Conservation (phyloP, 257 asterid species). For the Solanum dulcamara region DNA sequence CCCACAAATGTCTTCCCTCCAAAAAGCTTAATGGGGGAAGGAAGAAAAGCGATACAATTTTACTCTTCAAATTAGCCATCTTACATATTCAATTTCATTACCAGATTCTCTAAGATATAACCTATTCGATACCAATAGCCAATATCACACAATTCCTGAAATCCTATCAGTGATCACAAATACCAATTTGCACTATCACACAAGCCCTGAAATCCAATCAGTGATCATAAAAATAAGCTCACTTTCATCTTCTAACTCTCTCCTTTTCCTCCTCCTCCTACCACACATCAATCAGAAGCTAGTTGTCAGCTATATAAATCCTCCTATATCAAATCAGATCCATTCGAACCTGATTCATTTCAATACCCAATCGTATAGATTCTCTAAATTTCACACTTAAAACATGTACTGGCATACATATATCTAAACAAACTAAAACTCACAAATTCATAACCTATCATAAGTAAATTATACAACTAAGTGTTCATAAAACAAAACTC, state of each 20-base stretch:
- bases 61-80: neutral
- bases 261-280: neutral
- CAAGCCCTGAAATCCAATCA: neutral
- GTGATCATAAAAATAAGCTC: neutral
- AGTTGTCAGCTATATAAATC: neutral
- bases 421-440: neutral
- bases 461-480: neutral
- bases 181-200: neutral
- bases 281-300: neutral
- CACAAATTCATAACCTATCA: neutral
- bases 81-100: neutral
- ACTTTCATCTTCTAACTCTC: neutral
- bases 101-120: neutral
- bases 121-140: neutral
- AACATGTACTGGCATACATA: neutral
- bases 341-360: neutral
- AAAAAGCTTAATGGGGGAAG: neutral
- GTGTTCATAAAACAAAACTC: neutral
- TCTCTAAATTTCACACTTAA: neutral
- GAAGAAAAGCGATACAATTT: neutral
- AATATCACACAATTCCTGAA: neutral
- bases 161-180: neutral
- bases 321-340: neutral
- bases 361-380: neutral
- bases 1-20: neutral